Percentiles rank a stretch among this genome's conserved stretches.
Conservation (phyloP, 164 flowering plant species). For the Stephania cephalantha region DNA sequence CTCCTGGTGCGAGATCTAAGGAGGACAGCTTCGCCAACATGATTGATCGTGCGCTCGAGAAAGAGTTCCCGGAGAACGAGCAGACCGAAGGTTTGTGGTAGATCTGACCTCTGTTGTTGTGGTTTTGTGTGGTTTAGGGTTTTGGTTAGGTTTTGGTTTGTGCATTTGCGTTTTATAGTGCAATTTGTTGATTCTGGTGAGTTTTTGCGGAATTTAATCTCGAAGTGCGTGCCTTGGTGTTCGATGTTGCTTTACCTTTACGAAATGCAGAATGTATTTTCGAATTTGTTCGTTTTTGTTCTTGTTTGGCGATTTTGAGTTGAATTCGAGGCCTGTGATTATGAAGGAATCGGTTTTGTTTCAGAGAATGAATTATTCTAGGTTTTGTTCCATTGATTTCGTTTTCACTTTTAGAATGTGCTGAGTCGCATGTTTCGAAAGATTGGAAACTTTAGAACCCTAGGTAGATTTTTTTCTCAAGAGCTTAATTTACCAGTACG, state of each 20-base stretch:
- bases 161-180: background rate
- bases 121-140: background rate
- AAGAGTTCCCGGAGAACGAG: conserved; percentile 74
- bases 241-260: background rate
- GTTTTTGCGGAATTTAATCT: background rate
- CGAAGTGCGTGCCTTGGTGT: background rate
- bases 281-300: background rate
- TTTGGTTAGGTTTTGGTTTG: background rate
- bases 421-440: background rate
- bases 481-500: background rate
- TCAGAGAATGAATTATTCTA: background rate
- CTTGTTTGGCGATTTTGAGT: background rate
- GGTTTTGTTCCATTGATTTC: background rate
- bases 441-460: background rate
- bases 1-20: conserved; percentile 20
- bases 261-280: background rate
- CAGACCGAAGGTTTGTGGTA: conserved; percentile 45
- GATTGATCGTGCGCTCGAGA: conserved; percentile 73
- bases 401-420: background rate
- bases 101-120: conserved; percentile 21
- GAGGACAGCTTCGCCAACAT: conserved; percentile 71
- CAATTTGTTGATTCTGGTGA: background rate
- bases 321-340: background rate
- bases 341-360: background rate
- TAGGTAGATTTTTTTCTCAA: background rate